Conservation (phyloP, 768 basidiomycete genomes). For the Fibroporia radiculosa region DNA sequence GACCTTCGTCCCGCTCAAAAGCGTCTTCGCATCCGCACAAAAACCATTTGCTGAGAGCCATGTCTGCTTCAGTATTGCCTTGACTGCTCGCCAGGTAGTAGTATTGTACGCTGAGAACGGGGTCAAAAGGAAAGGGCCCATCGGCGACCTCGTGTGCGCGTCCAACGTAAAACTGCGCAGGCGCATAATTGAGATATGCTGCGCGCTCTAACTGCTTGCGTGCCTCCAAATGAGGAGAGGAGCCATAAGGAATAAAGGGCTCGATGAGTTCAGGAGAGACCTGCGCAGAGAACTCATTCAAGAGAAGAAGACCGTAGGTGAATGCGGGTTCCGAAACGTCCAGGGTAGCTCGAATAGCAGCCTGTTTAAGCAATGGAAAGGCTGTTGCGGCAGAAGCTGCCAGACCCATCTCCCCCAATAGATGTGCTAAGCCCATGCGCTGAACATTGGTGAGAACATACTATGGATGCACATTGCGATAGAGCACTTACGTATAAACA, state of each 20-base stretch:
- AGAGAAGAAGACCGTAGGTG: conserved; percentile 80
- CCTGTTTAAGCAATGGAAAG: conserved; percentile 64
- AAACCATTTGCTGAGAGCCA: conserved; percentile 98
- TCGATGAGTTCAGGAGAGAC: conserved; percentile 44
- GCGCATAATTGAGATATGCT: conserved; percentile 77
- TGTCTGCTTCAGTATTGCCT: conserved; percentile 89
- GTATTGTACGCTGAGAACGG: conserved; percentile 84
- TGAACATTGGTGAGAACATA: conserved; percentile 23
- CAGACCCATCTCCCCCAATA: conserved; percentile 80
- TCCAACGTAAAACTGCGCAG: conserved; percentile 89
- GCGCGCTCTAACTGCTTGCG: conserved; percentile 74
- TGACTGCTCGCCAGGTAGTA: conserved; percentile 78
- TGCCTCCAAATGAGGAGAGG: conserved; percentile 49
- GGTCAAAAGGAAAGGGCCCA: conserved; percentile 67
- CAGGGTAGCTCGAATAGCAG: conserved; percentile 66
- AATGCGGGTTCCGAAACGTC: conserved; percentile 86
- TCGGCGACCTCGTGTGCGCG: conserved; percentile 89
- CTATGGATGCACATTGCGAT: conserved; percentile 4
- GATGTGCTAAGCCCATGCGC: conserved; percentile 90
- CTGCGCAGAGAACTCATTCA: conserved; percentile 73
- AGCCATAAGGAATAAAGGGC: conserved; percentile 45
- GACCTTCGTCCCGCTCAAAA: conserved; percentile 81
- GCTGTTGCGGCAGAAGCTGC: conserved; percentile 46
- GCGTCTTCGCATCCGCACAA: conserved; percentile 71
- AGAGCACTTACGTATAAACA: conserved; percentile 55